Evolutionary conservation across 345 rosid species (phyloP).

Genomic region (Mangifera indica): DNA sequence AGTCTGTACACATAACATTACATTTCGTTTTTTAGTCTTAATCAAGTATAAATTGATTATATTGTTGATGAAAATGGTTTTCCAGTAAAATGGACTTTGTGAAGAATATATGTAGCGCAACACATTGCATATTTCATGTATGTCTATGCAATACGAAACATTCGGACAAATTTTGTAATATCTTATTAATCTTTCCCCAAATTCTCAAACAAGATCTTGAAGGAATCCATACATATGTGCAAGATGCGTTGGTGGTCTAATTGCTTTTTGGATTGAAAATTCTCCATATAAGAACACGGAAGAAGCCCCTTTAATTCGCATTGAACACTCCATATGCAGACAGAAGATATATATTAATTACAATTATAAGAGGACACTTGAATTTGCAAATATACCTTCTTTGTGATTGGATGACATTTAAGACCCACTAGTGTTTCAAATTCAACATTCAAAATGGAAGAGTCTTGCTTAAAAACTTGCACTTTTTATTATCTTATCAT

Average conservation of each 20-base stretch:
- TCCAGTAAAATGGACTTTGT: neutral
- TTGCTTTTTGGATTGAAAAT: neutral
- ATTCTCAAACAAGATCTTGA: too few species aligned
- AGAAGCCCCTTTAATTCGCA: neutral
- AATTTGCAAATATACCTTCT: neutral
- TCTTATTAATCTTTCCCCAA: too few species aligned
- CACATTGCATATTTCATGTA: neutral
- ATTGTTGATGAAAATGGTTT: neutral
- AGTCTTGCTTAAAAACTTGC: too few species aligned
- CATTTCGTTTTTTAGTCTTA: neutral
- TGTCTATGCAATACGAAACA: neutral
- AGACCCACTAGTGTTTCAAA: slow-evolving; percentile 8
- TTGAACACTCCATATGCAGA: neutral
- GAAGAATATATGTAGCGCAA: neutral
- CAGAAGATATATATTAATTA: slow-evolving; percentile 5
- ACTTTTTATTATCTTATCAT: neutral
- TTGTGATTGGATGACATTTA: slow-evolving; percentile 6
- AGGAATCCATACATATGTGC: neutral
- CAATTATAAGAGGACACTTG: neutral
- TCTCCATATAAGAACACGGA: neutral
- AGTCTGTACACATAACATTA: too few species aligned
- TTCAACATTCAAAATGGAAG: neutral
- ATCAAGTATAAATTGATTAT: too few species aligned
- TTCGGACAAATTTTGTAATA: neutral
- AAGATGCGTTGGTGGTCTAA: neutral